These are phyloP conservation scores for Clarireedia hainanense DNA, from an alignment of 2,329 filamentous ascomycete species.

Conservation along the genomic window DNA sequence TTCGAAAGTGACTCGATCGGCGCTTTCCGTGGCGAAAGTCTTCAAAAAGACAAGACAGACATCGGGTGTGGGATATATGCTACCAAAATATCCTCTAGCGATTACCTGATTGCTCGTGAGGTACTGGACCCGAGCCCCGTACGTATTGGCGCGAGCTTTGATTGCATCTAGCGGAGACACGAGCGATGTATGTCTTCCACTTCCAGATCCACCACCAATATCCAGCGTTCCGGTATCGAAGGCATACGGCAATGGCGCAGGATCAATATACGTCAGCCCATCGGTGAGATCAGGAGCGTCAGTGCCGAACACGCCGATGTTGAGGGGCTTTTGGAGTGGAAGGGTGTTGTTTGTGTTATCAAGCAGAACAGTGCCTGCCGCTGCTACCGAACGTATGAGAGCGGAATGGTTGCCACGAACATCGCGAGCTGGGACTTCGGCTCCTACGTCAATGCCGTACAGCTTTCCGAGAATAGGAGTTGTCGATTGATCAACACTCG, in stretches of 20 bases:
- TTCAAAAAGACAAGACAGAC: constrained; percentile 39
- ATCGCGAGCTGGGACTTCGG: constrained; percentile 42
- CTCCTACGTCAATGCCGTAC: constrained; percentile 39
- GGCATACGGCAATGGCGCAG: not conserved
- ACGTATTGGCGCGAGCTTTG: constrained; percentile 19
- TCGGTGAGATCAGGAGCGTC: constrained; percentile 49
- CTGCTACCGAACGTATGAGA: constrained; percentile 37
- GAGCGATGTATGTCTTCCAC: constrained; percentile 53
- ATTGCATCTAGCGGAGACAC: constrained; percentile 52
- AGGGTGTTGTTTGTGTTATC: constrained; percentile 48
- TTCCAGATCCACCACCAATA: constrained; percentile 19
- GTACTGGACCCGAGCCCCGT: constrained; percentile 13
- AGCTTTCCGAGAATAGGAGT: constrained; percentile 25
- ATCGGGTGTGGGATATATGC: not conserved
- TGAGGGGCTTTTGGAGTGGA: constrained; percentile 47
- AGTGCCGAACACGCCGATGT: constrained; percentile 48
- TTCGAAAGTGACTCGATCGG: constrained; percentile 49
- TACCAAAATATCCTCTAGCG: not conserved
- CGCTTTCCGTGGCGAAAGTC: constrained; percentile 64
- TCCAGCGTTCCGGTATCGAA: constrained; percentile 15
- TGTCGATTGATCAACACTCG: constrained; percentile 28
- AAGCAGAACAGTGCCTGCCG: constrained; percentile 53
- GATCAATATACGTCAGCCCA: constrained; percentile 3
- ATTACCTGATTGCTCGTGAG: constrained; percentile 12
- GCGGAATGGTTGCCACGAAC: constrained; percentile 47